Base-by-base conservation (phyloP, 495 filamentous ascomycete genomes). In the Aspergillus homomorphus region DNA sequence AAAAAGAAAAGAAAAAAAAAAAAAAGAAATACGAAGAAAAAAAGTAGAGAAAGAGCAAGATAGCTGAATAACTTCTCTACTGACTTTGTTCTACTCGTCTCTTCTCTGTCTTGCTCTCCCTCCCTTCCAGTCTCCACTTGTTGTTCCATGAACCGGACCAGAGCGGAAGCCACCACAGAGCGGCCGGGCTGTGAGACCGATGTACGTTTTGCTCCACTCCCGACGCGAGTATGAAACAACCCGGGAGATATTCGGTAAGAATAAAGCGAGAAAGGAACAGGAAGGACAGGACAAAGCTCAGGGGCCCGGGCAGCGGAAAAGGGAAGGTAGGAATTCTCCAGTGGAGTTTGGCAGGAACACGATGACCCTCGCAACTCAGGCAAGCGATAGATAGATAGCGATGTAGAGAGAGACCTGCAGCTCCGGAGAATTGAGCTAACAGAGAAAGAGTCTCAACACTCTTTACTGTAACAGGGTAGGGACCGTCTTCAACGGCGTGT, bases 181-280 rank as follows among this genome's bases (percentile, higher is more conserved):
- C 33, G 33, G 33, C 33, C 33, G 33, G 33, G 33, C 41, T 52
- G 58, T 48, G 57, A 52, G 45, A 33, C 22, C 19, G 21, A 33
- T 21, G 51, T 28, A 1, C 45, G 24, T 42, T 28, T 7, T n/a
- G 45, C 59, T 66, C 64, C 64, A 66, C 64, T 46, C 19, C 16
- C 21, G 58, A 51, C 50, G 56, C 54, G 46, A 64, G 60, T 59
- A 63, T 69, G 69, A 71, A 71, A 69, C 65, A 62, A n/a, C 33
- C 54, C 51, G 54, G 52, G 63, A 64, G 57, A 45, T 52, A 60
- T 58, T 54, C 54, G 57, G 48, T 54, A 58, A 57, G 57, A 53
- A 59, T n/a, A n/a, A 20, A 49, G 16, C 20, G 46, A 54, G 33
- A 30, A 22, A 19, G 43, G 44, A 54, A 12, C 12, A 23, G 10